Percentiles rank a stretch among this genome's conserved stretches.
These are phyloP conservation scores for Sporothrix brunneoviolacea DNA, from an alignment of 2,329 filamentous ascomycete genomes.

Conservation along the genomic window DNA sequence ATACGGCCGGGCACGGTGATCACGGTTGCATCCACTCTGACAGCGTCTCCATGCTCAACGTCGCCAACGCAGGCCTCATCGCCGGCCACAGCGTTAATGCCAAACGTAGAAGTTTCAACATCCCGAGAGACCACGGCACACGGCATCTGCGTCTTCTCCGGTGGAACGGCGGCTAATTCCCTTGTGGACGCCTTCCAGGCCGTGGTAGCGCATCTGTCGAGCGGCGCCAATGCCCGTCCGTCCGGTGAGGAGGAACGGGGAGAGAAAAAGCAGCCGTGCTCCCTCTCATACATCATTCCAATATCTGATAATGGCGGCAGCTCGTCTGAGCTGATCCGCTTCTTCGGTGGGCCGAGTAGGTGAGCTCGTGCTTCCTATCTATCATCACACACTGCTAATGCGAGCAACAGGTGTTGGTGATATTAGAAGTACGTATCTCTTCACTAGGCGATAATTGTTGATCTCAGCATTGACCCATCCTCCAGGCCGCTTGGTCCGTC, in stretches of 20 bases:
- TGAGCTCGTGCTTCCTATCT: conserved; percentile 1
- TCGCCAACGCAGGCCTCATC: not conserved
- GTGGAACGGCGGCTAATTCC: conserved; percentile 89
- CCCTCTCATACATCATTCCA: conserved; percentile 80
- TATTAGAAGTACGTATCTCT: conserved; percentile 53
- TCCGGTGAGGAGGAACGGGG: not conserved
- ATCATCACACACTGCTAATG: too few relatives aligned
- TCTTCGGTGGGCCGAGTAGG: conserved; percentile 85
- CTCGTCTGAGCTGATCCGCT: conserved; percentile 85
- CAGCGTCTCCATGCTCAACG: conserved; percentile 2
- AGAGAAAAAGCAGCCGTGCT: conserved; percentile 41
- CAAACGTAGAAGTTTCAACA: too few relatives aligned
- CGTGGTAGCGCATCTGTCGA: conserved; percentile 34
- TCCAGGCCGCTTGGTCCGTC: conserved; percentile 77
- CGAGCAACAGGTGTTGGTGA: conserved; percentile 62
- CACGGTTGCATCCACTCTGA: not conserved
- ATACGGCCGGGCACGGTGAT: conserved; percentile 3
- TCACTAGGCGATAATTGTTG: too few relatives aligned
- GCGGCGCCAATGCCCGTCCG: not conserved
- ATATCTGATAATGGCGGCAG: conserved; percentile 95
- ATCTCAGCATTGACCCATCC: too few relatives aligned
- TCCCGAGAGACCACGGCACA: not conserved
- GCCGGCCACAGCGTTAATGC: not conserved
- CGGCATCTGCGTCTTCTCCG: conserved; percentile 80
- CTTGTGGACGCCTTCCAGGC: conserved; percentile 83